Conservation (phyloP, 176 grass and related monocot genomes). For the Rhynchospora tenuis region DNA sequence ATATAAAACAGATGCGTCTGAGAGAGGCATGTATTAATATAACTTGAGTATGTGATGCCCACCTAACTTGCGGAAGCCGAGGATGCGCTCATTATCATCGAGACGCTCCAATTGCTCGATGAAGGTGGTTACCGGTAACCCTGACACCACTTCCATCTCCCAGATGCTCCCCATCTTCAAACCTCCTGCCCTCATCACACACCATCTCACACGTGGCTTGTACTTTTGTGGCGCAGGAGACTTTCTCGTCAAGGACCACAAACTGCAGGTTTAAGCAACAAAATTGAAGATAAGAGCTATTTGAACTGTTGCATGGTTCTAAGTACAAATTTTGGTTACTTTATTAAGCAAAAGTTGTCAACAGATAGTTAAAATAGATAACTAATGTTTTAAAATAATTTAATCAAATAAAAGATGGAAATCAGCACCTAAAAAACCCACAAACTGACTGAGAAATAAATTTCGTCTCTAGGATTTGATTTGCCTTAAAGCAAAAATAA, state of each 20-base stretch:
- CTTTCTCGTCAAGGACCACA: constrained; percentile 73
- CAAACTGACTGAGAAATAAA: too few species aligned
- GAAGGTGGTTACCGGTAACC: constrained; percentile 77
- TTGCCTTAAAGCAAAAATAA: too few species aligned
- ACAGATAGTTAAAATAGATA: too few species aligned
- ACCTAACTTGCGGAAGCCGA: constrained; percentile 73
- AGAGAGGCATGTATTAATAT: too few species aligned
- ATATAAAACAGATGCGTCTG: too few species aligned
- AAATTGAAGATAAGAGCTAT: neutral
- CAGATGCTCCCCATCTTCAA: constrained; percentile 66
- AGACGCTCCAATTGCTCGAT: constrained; percentile 69
- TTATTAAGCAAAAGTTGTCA: too few species aligned
- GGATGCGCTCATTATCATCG: constrained; percentile 72
- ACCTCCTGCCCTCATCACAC: constrained; percentile 60
- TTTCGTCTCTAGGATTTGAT: too few species aligned
- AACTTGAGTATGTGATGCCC: constrained; percentile 78
- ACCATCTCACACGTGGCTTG: constrained; percentile 79
- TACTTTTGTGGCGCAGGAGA: constrained; percentile 86
- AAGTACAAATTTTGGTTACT: neutral
- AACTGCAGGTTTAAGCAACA: constrained; percentile 36
- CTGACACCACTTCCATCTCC: constrained; percentile 77
- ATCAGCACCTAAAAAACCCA: too few species aligned
- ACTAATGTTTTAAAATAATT: too few species aligned
- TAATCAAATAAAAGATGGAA: too few species aligned
- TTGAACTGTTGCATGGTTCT: neutral